phyloP scores from a whole-genome alignment of 139 green algal species.

The Chlamydomonas incerta region DNA sequence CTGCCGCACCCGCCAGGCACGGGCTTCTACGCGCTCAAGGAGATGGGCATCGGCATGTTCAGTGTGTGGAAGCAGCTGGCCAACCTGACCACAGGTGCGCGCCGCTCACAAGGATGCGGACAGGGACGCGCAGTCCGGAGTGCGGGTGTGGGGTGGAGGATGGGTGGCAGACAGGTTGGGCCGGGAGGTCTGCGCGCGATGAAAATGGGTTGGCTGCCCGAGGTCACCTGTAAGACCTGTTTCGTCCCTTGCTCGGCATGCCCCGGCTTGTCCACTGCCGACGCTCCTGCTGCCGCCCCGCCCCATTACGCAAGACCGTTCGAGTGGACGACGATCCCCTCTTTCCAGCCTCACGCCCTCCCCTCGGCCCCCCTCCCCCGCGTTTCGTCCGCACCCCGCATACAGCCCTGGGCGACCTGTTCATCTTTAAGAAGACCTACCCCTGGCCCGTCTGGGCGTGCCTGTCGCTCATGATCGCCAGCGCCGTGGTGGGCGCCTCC shows the following conservation, averaged over 20 bases:
- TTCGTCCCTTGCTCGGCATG: too few relatives aligned
- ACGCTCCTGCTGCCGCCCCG: too few relatives aligned
- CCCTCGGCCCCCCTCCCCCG: background rate
- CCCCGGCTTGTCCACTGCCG: too few relatives aligned
- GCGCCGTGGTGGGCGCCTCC: conserved; percentile 76
- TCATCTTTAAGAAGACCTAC: conserved; percentile 77
- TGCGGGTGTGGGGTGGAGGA: too few relatives aligned
- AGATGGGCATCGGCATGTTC: conserved; percentile 64
- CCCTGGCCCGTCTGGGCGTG: conserved; percentile 72
- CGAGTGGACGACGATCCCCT: background rate
- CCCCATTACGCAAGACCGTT: too few relatives aligned
- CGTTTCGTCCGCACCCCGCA: background rate
- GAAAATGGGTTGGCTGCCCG: too few relatives aligned
- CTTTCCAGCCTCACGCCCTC: background rate
- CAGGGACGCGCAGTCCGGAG: too few relatives aligned
- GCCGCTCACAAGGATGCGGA: too few relatives aligned
- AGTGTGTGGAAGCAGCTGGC: conserved; percentile 93
- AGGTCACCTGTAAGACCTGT: too few relatives aligned
- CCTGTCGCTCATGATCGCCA: conserved; percentile 81
- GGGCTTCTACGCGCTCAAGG: conserved; percentile 84
- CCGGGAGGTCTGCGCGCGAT: too few relatives aligned
- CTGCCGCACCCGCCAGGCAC: too few relatives aligned
- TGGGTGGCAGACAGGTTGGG: too few relatives aligned
- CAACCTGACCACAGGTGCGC: conserved; percentile 80
- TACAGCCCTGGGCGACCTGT: conserved; percentile 79